phyloP scores from a whole-genome alignment of 2,329 filamentous ascomycete genomes.

The Talaromyces sp. region DNA sequence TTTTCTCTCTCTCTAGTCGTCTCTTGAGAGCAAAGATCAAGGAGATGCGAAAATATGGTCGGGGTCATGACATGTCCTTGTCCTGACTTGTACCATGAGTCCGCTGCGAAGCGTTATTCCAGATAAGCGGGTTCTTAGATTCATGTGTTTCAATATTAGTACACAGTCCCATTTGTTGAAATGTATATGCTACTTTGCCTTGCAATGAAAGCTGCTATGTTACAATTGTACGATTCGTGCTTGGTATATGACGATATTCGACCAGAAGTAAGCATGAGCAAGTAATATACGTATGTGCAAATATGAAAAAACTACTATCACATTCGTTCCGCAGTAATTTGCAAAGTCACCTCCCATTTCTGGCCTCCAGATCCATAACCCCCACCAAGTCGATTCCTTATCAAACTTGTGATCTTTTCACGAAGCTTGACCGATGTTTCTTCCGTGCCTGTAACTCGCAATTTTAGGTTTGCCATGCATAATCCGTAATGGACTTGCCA shows the following conservation, averaged over 20 bases:
- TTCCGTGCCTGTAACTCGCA: conserved; percentile 69
- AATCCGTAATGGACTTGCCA: conserved; percentile 98
- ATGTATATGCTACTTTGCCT: conserved; percentile 5
- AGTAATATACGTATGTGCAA: conserved; percentile 7
- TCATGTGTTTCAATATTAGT: conserved; percentile 13
- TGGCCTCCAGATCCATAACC: conserved; percentile 76
- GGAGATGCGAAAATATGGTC: conserved; percentile 1
- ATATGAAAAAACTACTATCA: conserved; percentile 1
- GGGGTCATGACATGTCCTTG: not conserved
- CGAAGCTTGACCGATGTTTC: conserved; percentile 68
- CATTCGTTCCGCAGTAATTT: conserved; percentile 58
- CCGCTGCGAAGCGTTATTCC: conserved; percentile 2
- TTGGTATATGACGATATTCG: not conserved
- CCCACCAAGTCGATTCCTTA: conserved; percentile 81
- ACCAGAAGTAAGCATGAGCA: not conserved
- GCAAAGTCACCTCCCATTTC: conserved; percentile 89
- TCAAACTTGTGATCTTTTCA: conserved; percentile 69
- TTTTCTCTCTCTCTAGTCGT: not conserved
- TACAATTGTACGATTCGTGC: not conserved
- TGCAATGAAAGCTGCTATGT: not conserved
- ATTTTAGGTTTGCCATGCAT: conserved; percentile 89
- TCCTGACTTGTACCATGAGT: conserved; percentile 3
- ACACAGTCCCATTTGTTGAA: conserved; percentile 8
- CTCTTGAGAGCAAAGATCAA: not conserved
- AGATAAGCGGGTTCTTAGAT: conserved; percentile 9